A percentile compares a stretch with the other conserved stretches of the same genome.
Conservation (phyloP, 2,329 filamentous ascomycete species). For the Talaromyces sp. region DNA sequence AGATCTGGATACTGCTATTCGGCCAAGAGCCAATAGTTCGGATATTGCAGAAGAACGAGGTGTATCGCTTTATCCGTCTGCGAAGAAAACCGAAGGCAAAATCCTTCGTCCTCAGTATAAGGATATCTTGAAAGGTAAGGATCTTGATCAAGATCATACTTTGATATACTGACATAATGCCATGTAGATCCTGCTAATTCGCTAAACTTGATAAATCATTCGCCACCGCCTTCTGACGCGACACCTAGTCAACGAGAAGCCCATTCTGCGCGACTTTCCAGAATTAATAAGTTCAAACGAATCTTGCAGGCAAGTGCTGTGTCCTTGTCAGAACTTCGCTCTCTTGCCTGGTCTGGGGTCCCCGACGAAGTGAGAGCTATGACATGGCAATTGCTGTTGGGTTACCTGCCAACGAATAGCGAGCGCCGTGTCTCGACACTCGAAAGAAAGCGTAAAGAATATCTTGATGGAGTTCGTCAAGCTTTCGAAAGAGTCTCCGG, state of each 20-base stretch:
- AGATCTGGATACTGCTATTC: conserved; percentile 30
- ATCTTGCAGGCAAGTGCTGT: conserved; percentile 90
- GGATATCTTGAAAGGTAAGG: conserved; percentile 71
- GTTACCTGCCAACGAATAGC: conserved; percentile 94
- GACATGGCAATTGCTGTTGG: conserved; percentile 96
- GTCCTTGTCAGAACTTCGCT: conserved; percentile 72
- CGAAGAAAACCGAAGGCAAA: conserved; percentile 88
- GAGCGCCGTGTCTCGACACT: conserved; percentile 84
- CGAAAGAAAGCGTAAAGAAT: conserved; percentile 93
- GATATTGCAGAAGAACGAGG: conserved; percentile 92
- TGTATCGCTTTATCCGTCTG: conserved; percentile 73
- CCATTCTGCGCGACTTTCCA: conserved; percentile 78
- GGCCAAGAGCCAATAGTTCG: conserved; percentile 74
- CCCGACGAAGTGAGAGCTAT: conserved; percentile 94
- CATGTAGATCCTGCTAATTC: conserved; percentile 74
- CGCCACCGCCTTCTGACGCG: conserved; percentile 66
- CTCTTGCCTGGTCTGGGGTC: conserved; percentile 88
- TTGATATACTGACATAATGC: not conserved
- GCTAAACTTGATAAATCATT: conserved; percentile 87
- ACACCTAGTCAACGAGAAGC: conserved; percentile 78
- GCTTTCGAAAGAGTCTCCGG: conserved; percentile 55
- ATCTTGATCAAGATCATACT: not conserved
- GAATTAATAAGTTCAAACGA: conserved; percentile 98
- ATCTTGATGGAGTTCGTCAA: conserved; percentile 79
- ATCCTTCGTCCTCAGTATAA: conserved; percentile 96